Evolutionary conservation across 2,329 filamentous ascomycete species (phyloP).

Genomic region (Talaromyces piceae): DNA sequence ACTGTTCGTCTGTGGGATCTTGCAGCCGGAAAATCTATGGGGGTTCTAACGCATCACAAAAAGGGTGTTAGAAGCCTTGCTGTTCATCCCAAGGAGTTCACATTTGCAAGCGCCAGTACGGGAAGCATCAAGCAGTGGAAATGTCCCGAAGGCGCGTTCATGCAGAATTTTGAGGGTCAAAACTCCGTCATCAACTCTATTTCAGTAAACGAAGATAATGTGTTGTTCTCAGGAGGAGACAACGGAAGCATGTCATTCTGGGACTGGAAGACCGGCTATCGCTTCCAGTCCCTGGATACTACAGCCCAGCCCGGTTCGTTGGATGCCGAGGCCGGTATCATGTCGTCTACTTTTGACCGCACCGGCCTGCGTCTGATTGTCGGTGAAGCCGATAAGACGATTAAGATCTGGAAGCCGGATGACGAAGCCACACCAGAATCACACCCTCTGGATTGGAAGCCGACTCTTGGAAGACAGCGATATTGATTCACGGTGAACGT

Average conservation of each 20-base stretch:
- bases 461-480: slow-evolving; percentile 68
- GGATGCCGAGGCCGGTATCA: slow-evolving; percentile 89
- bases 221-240: slow-evolving; percentile 89
- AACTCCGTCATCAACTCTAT: slow-evolving; percentile 95
- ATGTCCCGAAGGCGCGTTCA: slow-evolving; percentile 93
- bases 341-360: slow-evolving; percentile 86
- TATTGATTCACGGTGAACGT: slow-evolving; percentile 43
- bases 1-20: slow-evolving; percentile 93
- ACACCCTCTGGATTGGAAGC: slow-evolving; percentile 89
- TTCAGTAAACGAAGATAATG: slow-evolving; percentile 87
- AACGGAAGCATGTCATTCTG: slow-evolving; percentile 97
- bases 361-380: slow-evolving; percentile 85
- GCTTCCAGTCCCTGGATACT: slow-evolving; percentile 83
- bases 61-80: slow-evolving; percentile 85
- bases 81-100: slow-evolving; percentile 86
- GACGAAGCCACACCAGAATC: slow-evolving; percentile 83
- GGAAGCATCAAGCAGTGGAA: slow-evolving; percentile 99
- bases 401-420: slow-evolving; percentile 96
- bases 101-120: slow-evolving; percentile 86
- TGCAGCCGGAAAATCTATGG: slow-evolving; percentile 92
- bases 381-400: slow-evolving; percentile 95
- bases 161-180: slow-evolving; percentile 98
- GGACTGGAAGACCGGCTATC: slow-evolving; percentile 96
- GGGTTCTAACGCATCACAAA: slow-evolving; percentile 95
- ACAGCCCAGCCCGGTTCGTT: slow-evolving; percentile 89